Base-by-base conservation (phyloP, 202 grass and related monocot genomes). In the Brachypodium distachyon region DNA sequence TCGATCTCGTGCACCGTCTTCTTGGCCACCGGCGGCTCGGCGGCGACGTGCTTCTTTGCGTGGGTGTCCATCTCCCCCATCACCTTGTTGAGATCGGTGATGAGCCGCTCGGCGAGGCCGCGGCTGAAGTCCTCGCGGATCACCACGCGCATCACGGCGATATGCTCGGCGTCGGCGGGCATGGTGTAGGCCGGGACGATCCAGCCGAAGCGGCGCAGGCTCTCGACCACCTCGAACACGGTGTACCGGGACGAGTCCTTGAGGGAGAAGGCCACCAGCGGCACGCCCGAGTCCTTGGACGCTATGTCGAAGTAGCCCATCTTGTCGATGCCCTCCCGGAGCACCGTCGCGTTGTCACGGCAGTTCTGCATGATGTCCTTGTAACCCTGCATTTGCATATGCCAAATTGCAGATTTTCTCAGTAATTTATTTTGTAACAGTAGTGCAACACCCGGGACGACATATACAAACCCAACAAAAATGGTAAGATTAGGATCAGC, bases 121-220 rank as follows among this genome's bases (percentile, higher is more conserved):
- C 91, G 77, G 82, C 91, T 83, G 87, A 93, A 93, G 69, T 93
- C 91, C 72, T 93, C 91, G 17, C 91, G 87, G 82, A 93, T 82
- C 40, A 90, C 91, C 1, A 93, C 84, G 50, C 91, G 84, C 70
- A 93, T 83, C 2, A 93, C 91, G 13, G 87, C 84, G 26, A 93
- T 42, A 70, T 85, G 84, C 73, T 93, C 84, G 5, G 87, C 91
- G 56, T 90, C 49, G 8, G 87, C 81, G 13, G 91, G 91, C 87
- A 93, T 93, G 43, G 91, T 93, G 87, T 93, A 90, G 9, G 87
- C 91, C 3, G 91, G 91, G 9, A 93, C 80, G 74, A 93, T 93
- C 91, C 91, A 93, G 48, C 91, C 87, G 78, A 93, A 93, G 37
- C 91, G 84, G 38, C 87, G 87, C 31, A 93, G 78, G 75, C 73